These are phyloP conservation scores for Diplosphaera chodatii DNA, from an alignment of 139 green algal genomes.

Conservation along the genomic window DNA sequence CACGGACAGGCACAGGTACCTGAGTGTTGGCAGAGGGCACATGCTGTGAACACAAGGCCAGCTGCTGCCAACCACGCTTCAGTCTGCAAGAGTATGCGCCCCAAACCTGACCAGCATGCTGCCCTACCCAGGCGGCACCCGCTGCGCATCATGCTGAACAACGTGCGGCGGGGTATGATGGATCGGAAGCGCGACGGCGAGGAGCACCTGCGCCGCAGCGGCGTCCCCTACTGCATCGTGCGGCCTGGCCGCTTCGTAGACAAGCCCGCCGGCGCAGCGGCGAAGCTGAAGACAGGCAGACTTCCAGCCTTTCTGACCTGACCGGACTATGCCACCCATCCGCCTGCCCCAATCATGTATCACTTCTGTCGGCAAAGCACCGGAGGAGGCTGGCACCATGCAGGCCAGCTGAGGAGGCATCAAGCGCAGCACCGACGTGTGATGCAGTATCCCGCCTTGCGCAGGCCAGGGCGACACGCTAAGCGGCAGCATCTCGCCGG, in stretches of 20 bases:
- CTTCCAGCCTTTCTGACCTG: too few relatives aligned
- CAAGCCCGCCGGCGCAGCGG: not conserved
- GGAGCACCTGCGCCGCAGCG: not conserved
- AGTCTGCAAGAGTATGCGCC: too few relatives aligned
- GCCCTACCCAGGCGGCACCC: not conserved
- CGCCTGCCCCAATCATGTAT: too few relatives aligned
- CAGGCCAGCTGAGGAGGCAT: too few relatives aligned
- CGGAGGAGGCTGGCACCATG: too few relatives aligned
- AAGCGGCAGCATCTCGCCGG: not conserved
- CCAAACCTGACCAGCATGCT: too few relatives aligned
- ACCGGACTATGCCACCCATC: too few relatives aligned
- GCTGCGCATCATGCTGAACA: not conserved
- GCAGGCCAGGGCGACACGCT: not conserved
- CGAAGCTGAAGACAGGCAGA: not conserved
- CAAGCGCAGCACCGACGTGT: too few relatives aligned
- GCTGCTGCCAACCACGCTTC: too few relatives aligned
- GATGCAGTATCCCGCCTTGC: not conserved
- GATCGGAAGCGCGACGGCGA: not conserved
- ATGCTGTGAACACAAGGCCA: too few relatives aligned
- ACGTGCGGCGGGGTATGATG: not conserved
- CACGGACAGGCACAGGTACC: not conserved
- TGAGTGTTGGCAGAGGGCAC: too few relatives aligned
- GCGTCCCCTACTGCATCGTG: not conserved
- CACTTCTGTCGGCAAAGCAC: too few relatives aligned
- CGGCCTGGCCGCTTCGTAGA: not conserved